Base-by-base conservation (phyloP, 2,329 filamentous ascomycete species). In the Domatiomyces globalis region DNA sequence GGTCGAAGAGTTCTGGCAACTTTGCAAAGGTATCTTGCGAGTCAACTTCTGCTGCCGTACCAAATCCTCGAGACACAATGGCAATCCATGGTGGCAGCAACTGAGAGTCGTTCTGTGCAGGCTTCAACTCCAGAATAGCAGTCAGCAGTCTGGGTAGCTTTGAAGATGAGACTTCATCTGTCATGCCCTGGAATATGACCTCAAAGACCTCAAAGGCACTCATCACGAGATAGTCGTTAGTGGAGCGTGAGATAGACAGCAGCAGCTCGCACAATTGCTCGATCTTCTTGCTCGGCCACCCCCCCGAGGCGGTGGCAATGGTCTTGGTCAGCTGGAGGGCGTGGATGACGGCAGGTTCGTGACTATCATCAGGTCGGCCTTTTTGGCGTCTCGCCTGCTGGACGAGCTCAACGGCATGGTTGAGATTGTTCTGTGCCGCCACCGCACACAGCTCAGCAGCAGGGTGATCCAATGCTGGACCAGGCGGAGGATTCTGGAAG, bases 121-220 rank as follows among this genome's bases (percentile, higher is more conserved):
- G 92, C 60, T 90, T 87, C 58, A 98, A 72, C 65, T 96, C 89
- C 10, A 84, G 83, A 59, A 98, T 95, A 49, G 92, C 88, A 57
- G 95, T 88, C 61, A 96, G 77, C 10, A 98, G 76, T 51, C 86
- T 80, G 2, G 89, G 88, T 10, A 98, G 76, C 69, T 96, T 98
- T 1, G 87, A 79, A 2, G 88, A 94, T 0, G 89, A 86, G 47
- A 89, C 77, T 59, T 94, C 87, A 58, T 89, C 84, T 15, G 82
- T 79, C 84, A 98, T 89, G 6, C 88, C 85, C 61, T 85, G 84
- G 59, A 98, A 96, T 45, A 96, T 94, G 66, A 94, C 84, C 67
- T 98, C 92, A 62, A 98, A 98, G 3, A 96, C 90, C 58, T 95
- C 90, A 61, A 98, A 95, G 0, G 89, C 85, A 9, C 87, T 84